phyloP scores from a whole-genome alignment of 139 green algal genomes.

The Micractinium conductrix region DNA sequence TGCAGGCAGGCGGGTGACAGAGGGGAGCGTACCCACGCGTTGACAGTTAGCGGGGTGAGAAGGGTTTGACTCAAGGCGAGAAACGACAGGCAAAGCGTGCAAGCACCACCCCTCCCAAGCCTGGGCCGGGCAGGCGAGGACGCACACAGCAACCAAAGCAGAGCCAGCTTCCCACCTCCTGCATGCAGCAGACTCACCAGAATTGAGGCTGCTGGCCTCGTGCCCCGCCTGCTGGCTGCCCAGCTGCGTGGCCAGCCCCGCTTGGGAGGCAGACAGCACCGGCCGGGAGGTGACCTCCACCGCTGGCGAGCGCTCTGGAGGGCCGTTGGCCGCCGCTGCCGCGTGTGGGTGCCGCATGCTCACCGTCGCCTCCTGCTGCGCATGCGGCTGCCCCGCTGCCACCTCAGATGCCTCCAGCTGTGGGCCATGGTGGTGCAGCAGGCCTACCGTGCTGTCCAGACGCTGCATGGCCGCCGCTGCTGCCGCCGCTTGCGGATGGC shows the following conservation, averaged over 20 bases:
- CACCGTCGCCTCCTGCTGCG: slow-evolving; percentile 17
- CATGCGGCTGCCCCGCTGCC: not conserved
- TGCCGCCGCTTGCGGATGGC: not conserved
- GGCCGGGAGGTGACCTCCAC: slow-evolving; percentile 27
- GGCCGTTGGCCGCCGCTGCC: not conserved
- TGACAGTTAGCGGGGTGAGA: too few species aligned
- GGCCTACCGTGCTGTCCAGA: slow-evolving; percentile 27
- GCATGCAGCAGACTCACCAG: not conserved
- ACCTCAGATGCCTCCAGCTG: slow-evolving; percentile 24
- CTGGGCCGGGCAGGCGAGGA: too few species aligned
- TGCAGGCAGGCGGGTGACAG: too few species aligned
- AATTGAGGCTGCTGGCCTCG: slow-evolving; percentile 38
- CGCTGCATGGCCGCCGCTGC: not conserved
- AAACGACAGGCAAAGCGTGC: too few species aligned
- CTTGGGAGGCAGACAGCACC: slow-evolving; percentile 12
- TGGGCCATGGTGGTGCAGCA: not conserved
- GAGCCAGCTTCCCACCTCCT: not conserved
- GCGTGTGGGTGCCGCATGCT: not conserved
- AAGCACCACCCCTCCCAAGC: too few species aligned
- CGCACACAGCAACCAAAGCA: not conserved
- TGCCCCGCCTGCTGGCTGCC: slow-evolving; percentile 27
- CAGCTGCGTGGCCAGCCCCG: slow-evolving; percentile 7
- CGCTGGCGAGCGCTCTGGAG: not conserved
- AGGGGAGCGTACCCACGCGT: too few species aligned
- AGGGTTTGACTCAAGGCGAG: too few species aligned